Evolutionary conservation across 2,329 filamentous ascomycete species (phyloP), one percentile per base, ranked within the genome.

Genomic region (Ceratocystis cubensis): DNA sequence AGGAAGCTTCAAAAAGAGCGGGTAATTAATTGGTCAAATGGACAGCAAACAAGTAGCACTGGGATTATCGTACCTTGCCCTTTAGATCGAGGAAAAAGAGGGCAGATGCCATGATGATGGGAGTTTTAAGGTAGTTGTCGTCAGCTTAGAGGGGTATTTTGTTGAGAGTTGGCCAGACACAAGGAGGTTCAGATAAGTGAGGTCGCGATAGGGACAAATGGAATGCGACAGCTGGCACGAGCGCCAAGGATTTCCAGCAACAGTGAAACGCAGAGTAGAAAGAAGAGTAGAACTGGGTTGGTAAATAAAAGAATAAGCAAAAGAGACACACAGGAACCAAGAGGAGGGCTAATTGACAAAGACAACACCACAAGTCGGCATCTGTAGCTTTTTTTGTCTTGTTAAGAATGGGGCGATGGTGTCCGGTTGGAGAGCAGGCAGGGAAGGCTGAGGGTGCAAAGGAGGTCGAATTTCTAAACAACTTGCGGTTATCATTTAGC

Each of bases 11-110:
- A 28, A 20, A 41, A 50, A 37, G 15, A n/a, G 28, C 30, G 28
- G 41, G 63, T 17, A 30, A 17, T 30, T n/a, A 30, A 41, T 15
- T 41, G 37, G 37, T 41, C 37, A 41, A 41, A 10, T 41, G 13
- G 10, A 41, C 37, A 41, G 13, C 50, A 20, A 28, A 44, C 37
- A 50, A 20, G 57, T 8, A 37, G 37, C 46, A 41, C 41, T 17
- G n/a, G 37, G 6, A 20, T n/a, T 61, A 45, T 70, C 71, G 63
- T 72, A 95, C 91, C 88, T 99, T 99, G 89, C 94, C 94, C 91
- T 99, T 99, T 72, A 99, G 84, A 78, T 99, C 94, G 73, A 99
- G 88, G 77, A 99, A 99, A 84, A 99, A 99, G 74, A 99, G 76
- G 70, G 94, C 94, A 69, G 94, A 99, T 72, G 94, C 94, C 94